These are phyloP conservation scores for Scheffersomyces lignicola DNA, from an alignment of 1,139 yeast species.

Conservation along the genomic window DNA sequence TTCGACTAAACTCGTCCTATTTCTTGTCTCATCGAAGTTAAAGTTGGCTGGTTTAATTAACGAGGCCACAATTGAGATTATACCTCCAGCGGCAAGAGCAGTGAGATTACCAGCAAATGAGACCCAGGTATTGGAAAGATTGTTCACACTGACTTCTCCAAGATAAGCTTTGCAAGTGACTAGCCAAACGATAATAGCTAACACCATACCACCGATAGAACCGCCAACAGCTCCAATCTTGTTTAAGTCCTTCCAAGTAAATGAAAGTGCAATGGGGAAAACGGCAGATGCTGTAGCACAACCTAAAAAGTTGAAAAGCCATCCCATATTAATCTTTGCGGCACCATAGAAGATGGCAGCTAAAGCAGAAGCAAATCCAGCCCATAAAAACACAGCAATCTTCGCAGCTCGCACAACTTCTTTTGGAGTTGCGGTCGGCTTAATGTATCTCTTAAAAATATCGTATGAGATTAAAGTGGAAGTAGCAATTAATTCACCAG, in stretches of 20 bases:
- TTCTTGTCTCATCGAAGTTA: constrained; percentile 33
- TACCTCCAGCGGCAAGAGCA: constrained; percentile 26
- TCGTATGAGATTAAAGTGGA: constrained; percentile 49
- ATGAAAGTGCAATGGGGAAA: constrained; percentile 39
- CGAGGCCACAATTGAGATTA: constrained; percentile 26
- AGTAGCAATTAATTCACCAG: constrained; percentile 50
- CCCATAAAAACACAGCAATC: constrained; percentile 32
- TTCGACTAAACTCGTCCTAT: constrained; percentile 27
- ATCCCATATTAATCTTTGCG: constrained; percentile 23
- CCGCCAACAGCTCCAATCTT: constrained; percentile 31
- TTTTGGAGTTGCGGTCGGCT: constrained; percentile 42
- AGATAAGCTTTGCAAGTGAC: constrained; percentile 17
- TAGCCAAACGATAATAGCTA: constrained; percentile 22
- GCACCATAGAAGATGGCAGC: constrained; percentile 44
- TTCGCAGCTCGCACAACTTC: constrained; percentile 41
- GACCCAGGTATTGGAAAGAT: constrained; percentile 21
- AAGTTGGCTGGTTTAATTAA: constrained; percentile 37
- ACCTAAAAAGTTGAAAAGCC: constrained; percentile 45
- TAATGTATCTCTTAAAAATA: constrained; percentile 44
- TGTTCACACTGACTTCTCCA: constrained; percentile 25
- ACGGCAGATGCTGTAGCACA: constrained; percentile 32
- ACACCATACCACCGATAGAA: constrained; percentile 25
- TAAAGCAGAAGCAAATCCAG: constrained; percentile 31
- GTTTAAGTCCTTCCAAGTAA: constrained; percentile 40
- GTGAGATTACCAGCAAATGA: constrained; percentile 19